These are phyloP conservation scores for Lodderomyces metapsilosis DNA, from an alignment of 1,139 yeast genomes.

Conservation along the genomic window DNA sequence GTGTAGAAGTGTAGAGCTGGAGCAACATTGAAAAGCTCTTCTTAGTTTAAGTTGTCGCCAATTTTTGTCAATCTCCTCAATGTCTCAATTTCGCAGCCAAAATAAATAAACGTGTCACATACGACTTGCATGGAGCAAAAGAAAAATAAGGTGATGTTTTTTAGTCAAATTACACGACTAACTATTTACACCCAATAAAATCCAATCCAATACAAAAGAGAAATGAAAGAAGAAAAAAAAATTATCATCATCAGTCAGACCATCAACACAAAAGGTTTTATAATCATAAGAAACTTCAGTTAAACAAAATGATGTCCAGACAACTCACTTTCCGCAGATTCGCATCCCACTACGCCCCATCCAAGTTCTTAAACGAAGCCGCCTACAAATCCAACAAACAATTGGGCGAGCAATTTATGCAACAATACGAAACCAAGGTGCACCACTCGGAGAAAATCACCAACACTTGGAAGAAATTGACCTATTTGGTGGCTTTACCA, in stretches of 20 bases:
- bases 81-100: slow-evolving; percentile 2
- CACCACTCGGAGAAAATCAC: slow-evolving; percentile 81
- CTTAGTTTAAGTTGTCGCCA: too few relatives aligned
- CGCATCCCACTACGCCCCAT: slow-evolving; percentile 40
- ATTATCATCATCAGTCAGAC: too few relatives aligned
- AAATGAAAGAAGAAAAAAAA: background rate
- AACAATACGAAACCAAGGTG: slow-evolving; percentile 54
- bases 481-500: slow-evolving; percentile 79
- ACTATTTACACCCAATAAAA: slow-evolving; percentile 2
- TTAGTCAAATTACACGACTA: background rate
- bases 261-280: too few relatives aligned
- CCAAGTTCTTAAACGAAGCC: slow-evolving; percentile 41
- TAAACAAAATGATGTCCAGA: slow-evolving; percentile 8
- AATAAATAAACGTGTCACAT: too few relatives aligned
- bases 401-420: slow-evolving; percentile 46
- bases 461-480: slow-evolving; percentile 80
- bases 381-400: slow-evolving; percentile 40
- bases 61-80: too few relatives aligned
- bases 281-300: too few relatives aligned
- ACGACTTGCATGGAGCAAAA: too few relatives aligned
- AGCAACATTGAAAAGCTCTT: too few relatives aligned
- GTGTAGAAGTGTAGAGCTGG: too few relatives aligned
- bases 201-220: background rate
- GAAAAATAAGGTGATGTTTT: background rate
- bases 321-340: slow-evolving; percentile 45